Evolutionary conservation across 2,329 filamentous ascomycete genomes (phyloP).

Genomic region (Fusarium sp.): DNA sequence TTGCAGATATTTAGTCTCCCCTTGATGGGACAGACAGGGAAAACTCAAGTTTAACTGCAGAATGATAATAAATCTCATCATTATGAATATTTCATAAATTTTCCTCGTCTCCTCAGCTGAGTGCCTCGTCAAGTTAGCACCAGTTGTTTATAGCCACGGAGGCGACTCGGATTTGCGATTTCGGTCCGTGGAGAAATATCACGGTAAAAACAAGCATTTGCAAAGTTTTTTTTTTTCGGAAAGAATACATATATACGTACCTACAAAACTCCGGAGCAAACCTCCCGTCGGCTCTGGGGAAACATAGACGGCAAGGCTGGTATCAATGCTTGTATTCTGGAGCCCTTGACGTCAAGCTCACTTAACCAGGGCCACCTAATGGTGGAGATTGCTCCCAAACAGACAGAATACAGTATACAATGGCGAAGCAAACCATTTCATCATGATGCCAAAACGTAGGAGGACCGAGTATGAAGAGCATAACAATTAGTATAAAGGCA

Average conservation of each 20-base stretch:
- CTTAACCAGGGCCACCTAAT: background rate
- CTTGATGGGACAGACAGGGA: background rate
- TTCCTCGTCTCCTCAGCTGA: background rate
- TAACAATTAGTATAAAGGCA: slow-evolving; percentile 11
- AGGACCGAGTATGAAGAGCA: background rate
- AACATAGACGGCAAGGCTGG: background rate
- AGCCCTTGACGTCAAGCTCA: slow-evolving; percentile 33
- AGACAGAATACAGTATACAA: background rate
- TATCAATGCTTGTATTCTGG: slow-evolving; percentile 4
- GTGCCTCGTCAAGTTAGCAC: background rate
- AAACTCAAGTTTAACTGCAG: background rate
- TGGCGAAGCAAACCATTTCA: slow-evolving; percentile 3
- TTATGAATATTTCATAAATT: background rate
- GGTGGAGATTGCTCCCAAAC: slow-evolving; percentile 4
- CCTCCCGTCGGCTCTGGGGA: slow-evolving; percentile 21
- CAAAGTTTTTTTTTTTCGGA: background rate
- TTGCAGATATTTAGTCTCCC: background rate
- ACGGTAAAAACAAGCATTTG: background rate
- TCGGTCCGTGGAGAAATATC: background rate
- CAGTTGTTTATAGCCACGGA: background rate
- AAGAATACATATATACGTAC: background rate
- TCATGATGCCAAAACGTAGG: slow-evolving; percentile 2
- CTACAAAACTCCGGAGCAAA: slow-evolving; percentile 11
- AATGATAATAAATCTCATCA: too few species aligned
- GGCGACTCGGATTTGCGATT: slow-evolving; percentile 4